Evolutionary conservation across 2,329 filamentous ascomycete species (phyloP).

Genomic region (Teratosphaeria zuluensis): DNA sequence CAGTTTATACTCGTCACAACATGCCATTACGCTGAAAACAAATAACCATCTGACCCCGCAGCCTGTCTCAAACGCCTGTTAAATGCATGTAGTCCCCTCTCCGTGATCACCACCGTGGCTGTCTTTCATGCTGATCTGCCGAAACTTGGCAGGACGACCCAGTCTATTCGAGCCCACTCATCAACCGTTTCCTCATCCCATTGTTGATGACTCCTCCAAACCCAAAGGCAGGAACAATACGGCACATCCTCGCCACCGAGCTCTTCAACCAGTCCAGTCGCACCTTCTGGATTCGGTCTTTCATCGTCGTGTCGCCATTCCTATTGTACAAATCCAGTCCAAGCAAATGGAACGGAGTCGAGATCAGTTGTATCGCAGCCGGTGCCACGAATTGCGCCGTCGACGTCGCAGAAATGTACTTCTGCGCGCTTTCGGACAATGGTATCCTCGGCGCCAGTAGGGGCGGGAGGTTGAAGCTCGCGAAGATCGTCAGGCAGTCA

Average conservation of each 20-base stretch:
- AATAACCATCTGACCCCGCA: neutral
- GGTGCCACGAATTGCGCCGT: constrained; percentile 73
- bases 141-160: neutral
- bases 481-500: constrained; percentile 84
- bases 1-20: neutral
- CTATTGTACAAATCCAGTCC: constrained; percentile 83
- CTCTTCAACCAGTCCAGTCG: constrained; percentile 66
- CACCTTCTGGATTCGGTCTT: constrained; percentile 58
- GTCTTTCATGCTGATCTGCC: neutral
- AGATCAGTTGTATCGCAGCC: constrained; percentile 66
- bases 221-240: constrained; percentile 83
- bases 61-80: neutral
- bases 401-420: constrained; percentile 38
- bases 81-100: neutral
- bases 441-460: constrained; percentile 62
- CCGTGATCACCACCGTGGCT: neutral
- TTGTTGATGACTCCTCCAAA: constrained; percentile 79
- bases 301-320: constrained; percentile 37
- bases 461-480: constrained; percentile 80
- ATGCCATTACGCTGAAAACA: neutral
- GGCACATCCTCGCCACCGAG: constrained; percentile 63
- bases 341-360: constrained; percentile 75
- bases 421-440: constrained; percentile 34
- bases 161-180: constrained; percentile 48
- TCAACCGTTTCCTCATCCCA: constrained; percentile 57